These are phyloP conservation scores for Berberis vulgaris DNA, from an alignment of 164 flowering plant species.

Conservation along the genomic window DNA sequence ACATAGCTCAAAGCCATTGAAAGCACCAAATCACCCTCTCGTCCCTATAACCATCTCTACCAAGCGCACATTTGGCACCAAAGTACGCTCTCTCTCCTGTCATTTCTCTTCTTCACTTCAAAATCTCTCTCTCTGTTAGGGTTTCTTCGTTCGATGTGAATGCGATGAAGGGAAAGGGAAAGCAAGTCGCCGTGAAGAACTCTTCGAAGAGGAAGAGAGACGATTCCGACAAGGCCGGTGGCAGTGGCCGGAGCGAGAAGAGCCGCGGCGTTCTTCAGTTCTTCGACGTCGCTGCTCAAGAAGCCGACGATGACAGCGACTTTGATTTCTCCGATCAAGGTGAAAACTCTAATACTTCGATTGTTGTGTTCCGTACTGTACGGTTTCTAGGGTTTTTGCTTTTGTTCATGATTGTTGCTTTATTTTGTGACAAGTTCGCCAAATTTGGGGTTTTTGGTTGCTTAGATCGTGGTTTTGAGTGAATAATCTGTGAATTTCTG, in stretches of 20 bases:
- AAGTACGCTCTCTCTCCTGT: background rate
- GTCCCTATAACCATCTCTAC: too few species aligned
- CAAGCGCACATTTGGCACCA: background rate
- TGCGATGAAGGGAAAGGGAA: conserved; percentile 17
- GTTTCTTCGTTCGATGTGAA: background rate
- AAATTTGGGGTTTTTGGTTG: too few species aligned
- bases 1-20: too few species aligned
- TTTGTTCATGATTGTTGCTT: too few species aligned
- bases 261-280: conserved; percentile 55
- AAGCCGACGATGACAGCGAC: conserved; percentile 1
- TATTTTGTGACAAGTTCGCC: too few species aligned
- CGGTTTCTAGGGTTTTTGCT: too few species aligned
- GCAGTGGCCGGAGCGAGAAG: conserved; percentile 26
- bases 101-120: background rate
- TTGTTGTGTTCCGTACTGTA: background rate
- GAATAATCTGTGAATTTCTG: too few species aligned
- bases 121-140: background rate
- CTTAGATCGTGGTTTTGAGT: too few species aligned
- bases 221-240: conserved; percentile 26
- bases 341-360: background rate
- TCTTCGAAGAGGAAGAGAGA: conserved; percentile 35
- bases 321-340: conserved; percentile 19
- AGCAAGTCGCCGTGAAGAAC: conserved; percentile 2
- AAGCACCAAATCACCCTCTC: too few species aligned
- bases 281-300: conserved; percentile 58